Evolutionary conservation across 75 land plant genomes (phyloP).

Genomic region (Sequoia sempervirens): DNA sequence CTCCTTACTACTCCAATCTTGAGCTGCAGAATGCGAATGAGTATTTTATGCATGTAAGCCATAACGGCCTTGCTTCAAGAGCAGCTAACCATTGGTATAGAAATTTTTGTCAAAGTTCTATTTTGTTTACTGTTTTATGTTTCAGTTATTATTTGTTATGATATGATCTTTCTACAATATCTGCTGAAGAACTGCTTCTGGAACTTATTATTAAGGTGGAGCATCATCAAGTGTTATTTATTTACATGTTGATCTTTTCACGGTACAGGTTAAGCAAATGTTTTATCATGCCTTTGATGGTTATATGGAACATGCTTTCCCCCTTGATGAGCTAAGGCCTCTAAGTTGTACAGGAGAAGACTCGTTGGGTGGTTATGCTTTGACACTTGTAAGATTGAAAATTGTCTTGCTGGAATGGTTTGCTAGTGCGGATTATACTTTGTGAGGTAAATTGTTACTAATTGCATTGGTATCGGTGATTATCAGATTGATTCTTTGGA

Average conservation of each 20-base stretch:
- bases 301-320: conserved; percentile 95
- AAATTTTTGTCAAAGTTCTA: not conserved
- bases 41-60: not conserved
- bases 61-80: not conserved
- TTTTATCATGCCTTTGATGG: conserved; percentile 99
- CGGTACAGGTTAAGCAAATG: conserved; percentile 76
- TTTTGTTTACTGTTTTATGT: not conserved
- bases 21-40: not conserved
- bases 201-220: not conserved
- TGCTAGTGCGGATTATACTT: not conserved
- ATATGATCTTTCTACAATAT: conserved; percentile 6
- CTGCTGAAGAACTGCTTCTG: not conserved
- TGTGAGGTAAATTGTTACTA: conserved; percentile 5
- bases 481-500: conserved; percentile 90
- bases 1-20: not conserved
- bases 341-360: conserved; percentile 88
- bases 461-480: not conserved
- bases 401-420: conserved; percentile 1
- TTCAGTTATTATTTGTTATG: not conserved
- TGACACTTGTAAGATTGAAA: conserved; percentile 68
- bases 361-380: conserved; percentile 91
- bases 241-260: conserved; percentile 3
- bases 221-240: not conserved
- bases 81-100: not conserved
- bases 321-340: conserved; percentile 90